phyloP scores from a whole-genome alignment of 495 filamentous ascomycete genomes.

The Penicillium steckii region DNA sequence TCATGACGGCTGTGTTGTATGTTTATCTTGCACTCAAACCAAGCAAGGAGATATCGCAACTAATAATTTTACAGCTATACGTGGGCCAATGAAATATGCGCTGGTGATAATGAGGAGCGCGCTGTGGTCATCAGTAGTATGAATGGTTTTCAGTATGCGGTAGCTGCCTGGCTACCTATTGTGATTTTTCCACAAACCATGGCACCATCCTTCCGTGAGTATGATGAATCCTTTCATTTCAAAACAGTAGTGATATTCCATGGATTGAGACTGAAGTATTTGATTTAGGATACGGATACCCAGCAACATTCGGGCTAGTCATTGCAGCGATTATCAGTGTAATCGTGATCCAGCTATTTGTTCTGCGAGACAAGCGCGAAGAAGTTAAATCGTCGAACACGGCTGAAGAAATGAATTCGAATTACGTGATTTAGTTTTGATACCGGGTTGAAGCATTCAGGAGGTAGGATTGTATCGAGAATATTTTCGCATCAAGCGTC shows the following conservation, averaged over 20 bases:
- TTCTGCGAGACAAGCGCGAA: slow-evolving; percentile 13
- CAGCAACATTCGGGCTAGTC: slow-evolving; percentile 24
- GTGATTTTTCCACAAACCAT: slow-evolving; percentile 15
- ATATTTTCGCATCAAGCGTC: too few relatives aligned
- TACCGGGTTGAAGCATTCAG: neutral
- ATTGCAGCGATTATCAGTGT: slow-evolving; percentile 22
- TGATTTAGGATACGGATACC: slow-evolving; percentile 22
- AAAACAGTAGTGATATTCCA: neutral
- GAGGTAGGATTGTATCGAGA: too few relatives aligned
- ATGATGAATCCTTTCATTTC: neutral
- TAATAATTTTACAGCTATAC: slow-evolving; percentile 11
- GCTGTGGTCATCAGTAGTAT: slow-evolving; percentile 22
- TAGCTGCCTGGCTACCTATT: slow-evolving; percentile 29
- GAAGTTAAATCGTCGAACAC: neutral
- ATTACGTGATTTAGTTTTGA: neutral
- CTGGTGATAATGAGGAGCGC: slow-evolving; percentile 22
- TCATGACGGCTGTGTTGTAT: slow-evolving; percentile 34
- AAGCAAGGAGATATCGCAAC: neutral
- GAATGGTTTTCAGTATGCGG: slow-evolving; percentile 25
- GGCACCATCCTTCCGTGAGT: neutral
- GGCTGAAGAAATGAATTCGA: neutral
- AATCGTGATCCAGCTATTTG: slow-evolving; percentile 17
- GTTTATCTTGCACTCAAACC: neutral
- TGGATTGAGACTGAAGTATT: neutral
- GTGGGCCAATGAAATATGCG: slow-evolving; percentile 22